Evolutionary conservation across 2,329 filamentous ascomycete genomes (phyloP), one percentile per base, ranked within the genome.

Genomic region (Aspergillus nomiae): DNA sequence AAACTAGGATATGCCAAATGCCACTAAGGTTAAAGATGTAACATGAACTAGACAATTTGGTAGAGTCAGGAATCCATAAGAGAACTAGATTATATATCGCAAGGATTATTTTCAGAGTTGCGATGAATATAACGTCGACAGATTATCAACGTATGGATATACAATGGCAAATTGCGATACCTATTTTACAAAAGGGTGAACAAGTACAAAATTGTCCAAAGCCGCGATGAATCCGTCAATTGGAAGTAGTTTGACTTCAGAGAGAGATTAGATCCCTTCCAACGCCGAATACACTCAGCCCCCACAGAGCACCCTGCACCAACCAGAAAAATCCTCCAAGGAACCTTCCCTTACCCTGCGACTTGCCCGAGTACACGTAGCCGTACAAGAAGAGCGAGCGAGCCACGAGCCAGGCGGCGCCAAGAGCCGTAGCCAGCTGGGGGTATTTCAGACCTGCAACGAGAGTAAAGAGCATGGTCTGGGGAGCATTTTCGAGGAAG

Each of bases 401-500:
- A 63, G 78, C 81, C 9, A 85, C 71, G 10, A 82, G 76, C 86
- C 86, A 89, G 2, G 74, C 71, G 0, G 74, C 74, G 10, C 84
- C 84, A 55, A 86, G 64, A 4, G 74, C 75, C 0, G 82, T 76
- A 3, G 82, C 76, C 4, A 80, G 74, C 32, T 78, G 70, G 0
- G 87, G 87, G 72, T 83, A 87, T 64, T 77, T 77, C 59, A 88
- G 68, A 2, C 86, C 87, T 0, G 83, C 80, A 59, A 88, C 78
- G 21, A 88, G 76, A 70, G 85, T 78, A 55, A 80, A 80, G 30
- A 82, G 76, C 53, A 86, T 80, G 5, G 82, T 81, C 60, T 82
- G 80, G 2, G 82, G 70, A 65, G 85, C 81, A 74, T 87, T 86
- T 77, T 89, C 87, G 67, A 85, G 76, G 76, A 83, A 87, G 76